phyloP scores from a whole-genome alignment of 208 protist genomes.

The Crithidia fasciculata region DNA sequence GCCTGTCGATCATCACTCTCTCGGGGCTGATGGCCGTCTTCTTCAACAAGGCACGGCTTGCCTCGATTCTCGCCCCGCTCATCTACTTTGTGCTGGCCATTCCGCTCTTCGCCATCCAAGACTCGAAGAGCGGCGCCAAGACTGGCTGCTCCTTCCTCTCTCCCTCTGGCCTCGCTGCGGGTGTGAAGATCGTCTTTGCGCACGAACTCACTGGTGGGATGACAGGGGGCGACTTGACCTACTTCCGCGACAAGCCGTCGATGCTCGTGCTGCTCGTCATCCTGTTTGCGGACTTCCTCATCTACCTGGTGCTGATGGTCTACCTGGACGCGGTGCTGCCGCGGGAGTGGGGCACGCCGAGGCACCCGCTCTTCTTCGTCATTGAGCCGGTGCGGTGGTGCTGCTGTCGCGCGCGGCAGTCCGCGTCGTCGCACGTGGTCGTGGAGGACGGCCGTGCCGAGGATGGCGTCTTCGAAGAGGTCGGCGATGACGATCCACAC shows the following conservation, averaged over 20 bases:
- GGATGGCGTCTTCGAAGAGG: slow-evolving; percentile 32
- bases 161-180: slow-evolving; percentile 57
- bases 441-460: slow-evolving; percentile 36
- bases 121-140: slow-evolving; percentile 27
- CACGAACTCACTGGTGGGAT: slow-evolving; percentile 47
- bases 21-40: slow-evolving; percentile 63
- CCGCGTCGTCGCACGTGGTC: slow-evolving; percentile 10
- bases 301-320: slow-evolving; percentile 69
- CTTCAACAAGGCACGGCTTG: slow-evolving; percentile 76
- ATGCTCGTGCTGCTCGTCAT: slow-evolving; percentile 48
- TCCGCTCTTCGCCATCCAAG: slow-evolving; percentile 62
- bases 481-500: slow-evolving; percentile 25
- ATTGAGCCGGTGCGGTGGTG: slow-evolving; percentile 43
- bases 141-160: slow-evolving; percentile 56
- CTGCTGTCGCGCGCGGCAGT: slow-evolving; percentile 19
- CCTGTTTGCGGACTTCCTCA: slow-evolving; percentile 52
- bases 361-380: slow-evolving; percentile 69
- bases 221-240: slow-evolving; percentile 29
- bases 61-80: slow-evolving; percentile 67
- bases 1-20: slow-evolving; percentile 54
- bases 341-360: slow-evolving; percentile 54
- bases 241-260: slow-evolving; percentile 46
- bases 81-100: slow-evolving; percentile 71
- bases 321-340: slow-evolving; percentile 85
- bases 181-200: slow-evolving; percentile 57